A percentile compares a stretch with the other conserved stretches of the same genome.
phyloP scores from a whole-genome alignment of 1,139 yeast species.

The Yamadazyma taylorii region DNA sequence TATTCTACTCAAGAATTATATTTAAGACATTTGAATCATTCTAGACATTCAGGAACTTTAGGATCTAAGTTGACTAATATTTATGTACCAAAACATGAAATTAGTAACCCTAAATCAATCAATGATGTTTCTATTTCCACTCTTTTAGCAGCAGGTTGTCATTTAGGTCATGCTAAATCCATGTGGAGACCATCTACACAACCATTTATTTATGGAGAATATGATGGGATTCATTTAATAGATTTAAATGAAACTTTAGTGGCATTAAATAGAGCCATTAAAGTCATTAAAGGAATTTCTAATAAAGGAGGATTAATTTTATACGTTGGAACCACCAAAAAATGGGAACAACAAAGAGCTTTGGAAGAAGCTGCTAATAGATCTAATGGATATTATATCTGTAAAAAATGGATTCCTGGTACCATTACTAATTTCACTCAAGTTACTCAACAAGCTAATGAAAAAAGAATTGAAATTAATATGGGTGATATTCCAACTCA shows the following conservation, averaged over 20 bases:
- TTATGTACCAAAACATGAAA: slow-evolving; percentile 69
- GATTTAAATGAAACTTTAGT: slow-evolving; percentile 81
- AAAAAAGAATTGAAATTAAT: slow-evolving; percentile 47
- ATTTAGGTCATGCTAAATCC: slow-evolving; percentile 84
- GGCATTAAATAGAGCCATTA: slow-evolving; percentile 74
- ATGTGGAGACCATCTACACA: slow-evolving; percentile 84
- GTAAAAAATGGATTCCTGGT: slow-evolving; percentile 93
- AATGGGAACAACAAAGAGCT: slow-evolving; percentile 64
- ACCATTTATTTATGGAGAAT: slow-evolving; percentile 83
- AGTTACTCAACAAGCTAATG: slow-evolving; percentile 68
- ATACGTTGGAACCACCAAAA: slow-evolving; percentile 81
- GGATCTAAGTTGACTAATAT: slow-evolving; percentile 70
- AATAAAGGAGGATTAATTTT: slow-evolving; percentile 82
- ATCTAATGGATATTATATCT: slow-evolving; percentile 76
- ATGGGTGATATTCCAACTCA: slow-evolving; percentile 51
- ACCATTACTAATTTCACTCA: slow-evolving; percentile 83
- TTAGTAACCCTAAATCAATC: slow-evolving; percentile 56
- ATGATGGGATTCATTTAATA: slow-evolving; percentile 85
- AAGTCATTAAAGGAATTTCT: slow-evolving; percentile 77
- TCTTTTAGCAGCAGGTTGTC: slow-evolving; percentile 90
- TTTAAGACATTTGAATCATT: slow-evolving; percentile 63
- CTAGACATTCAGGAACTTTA: slow-evolving; percentile 46
- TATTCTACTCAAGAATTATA: slow-evolving; percentile 77
- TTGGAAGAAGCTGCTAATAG: slow-evolving; percentile 80
- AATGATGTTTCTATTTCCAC: slow-evolving; percentile 63